Evolutionary conservation across 805 yeast genomes (phyloP).

Genomic region (Pichia insulana): DNA sequence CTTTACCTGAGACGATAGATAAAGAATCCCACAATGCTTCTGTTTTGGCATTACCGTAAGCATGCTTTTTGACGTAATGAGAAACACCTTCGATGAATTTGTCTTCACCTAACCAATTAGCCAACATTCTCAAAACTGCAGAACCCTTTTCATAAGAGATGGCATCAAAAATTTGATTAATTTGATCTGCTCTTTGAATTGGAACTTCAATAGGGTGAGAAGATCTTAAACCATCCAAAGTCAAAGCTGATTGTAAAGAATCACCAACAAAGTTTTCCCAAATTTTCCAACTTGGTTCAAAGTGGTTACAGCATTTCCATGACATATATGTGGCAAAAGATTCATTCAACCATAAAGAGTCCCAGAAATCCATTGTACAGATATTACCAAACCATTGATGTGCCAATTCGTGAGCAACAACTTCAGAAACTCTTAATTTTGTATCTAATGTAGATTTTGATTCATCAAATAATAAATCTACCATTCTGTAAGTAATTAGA

Average conservation of each 20-base stretch:
- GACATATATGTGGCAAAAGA: slow-evolving; percentile 89
- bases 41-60: slow-evolving; percentile 65
- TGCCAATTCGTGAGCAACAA: slow-evolving; percentile 81
- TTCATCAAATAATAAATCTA: slow-evolving; percentile 43
- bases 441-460: slow-evolving; percentile 39
- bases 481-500: slow-evolving; percentile 59
- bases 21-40: slow-evolving; percentile 65
- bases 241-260: slow-evolving; percentile 43
- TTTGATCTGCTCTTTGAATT: slow-evolving; percentile 69
- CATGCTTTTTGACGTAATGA: slow-evolving; percentile 52
- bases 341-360: slow-evolving; percentile 82
- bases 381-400: slow-evolving; percentile 91
- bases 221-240: slow-evolving; percentile 50
- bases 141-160: slow-evolving; percentile 81
- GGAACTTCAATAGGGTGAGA: slow-evolving; percentile 87
- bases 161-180: slow-evolving; percentile 75
- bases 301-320: slow-evolving; percentile 57
- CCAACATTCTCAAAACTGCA: slow-evolving; percentile 66
- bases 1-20: slow-evolving; percentile 55
- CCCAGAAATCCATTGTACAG: slow-evolving; percentile 94
- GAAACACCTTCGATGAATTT: slow-evolving; percentile 68
- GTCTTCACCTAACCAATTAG: slow-evolving; percentile 63
- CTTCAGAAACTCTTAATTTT: slow-evolving; percentile 71
- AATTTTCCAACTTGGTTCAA: slow-evolving; percentile 77
- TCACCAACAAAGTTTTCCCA: slow-evolving; percentile 53